Evolutionary conservation across 192 early-diverging fungal genomes (phyloP).

Genomic region (Backusella westeae): DNA sequence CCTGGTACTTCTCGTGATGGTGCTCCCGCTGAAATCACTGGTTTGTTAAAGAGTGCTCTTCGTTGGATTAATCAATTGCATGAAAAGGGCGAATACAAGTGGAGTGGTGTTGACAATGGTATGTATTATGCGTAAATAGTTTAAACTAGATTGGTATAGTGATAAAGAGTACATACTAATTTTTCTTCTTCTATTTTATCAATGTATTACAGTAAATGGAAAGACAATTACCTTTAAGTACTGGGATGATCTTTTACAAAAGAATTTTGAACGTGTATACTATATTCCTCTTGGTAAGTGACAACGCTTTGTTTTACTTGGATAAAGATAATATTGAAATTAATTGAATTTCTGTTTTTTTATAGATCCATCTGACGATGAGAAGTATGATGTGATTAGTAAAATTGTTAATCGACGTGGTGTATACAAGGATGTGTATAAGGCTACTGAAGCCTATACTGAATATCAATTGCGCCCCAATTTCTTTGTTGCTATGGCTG

Average conservation of each 20-base stretch:
- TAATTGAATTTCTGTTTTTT: not conserved
- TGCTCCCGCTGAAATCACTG: constrained; percentile 87
- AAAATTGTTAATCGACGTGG: constrained; percentile 82
- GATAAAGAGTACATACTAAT: not conserved
- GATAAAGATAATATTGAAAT: not conserved
- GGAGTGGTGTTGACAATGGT: constrained; percentile 38
- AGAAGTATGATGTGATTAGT: constrained; percentile 54
- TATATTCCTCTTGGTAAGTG: constrained; percentile 80
- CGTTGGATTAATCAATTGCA: constrained; percentile 72
- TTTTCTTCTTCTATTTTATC: constrained; percentile 4
- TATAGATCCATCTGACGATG: constrained; percentile 60
- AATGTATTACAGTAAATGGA: constrained; percentile 20
- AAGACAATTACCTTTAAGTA: constrained; percentile 57
- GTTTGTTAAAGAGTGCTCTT: constrained; percentile 81
- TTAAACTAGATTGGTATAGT: constrained; percentile 6
- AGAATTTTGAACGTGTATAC: constrained; percentile 84
- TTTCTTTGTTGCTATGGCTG: constrained; percentile 85
- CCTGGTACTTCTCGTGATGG: constrained; percentile 96
- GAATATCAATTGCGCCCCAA: constrained; percentile 97
- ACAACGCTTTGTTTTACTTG: not conserved
- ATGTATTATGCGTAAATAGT: not conserved
- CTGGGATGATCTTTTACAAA: constrained; percentile 81
- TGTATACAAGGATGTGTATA: constrained; percentile 91
- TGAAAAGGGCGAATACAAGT: constrained; percentile 39
- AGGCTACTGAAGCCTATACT: constrained; percentile 65